These are phyloP conservation scores for Salvia sclarea DNA, from an alignment of 305 asterid species.

Conservation along the genomic window DNA sequence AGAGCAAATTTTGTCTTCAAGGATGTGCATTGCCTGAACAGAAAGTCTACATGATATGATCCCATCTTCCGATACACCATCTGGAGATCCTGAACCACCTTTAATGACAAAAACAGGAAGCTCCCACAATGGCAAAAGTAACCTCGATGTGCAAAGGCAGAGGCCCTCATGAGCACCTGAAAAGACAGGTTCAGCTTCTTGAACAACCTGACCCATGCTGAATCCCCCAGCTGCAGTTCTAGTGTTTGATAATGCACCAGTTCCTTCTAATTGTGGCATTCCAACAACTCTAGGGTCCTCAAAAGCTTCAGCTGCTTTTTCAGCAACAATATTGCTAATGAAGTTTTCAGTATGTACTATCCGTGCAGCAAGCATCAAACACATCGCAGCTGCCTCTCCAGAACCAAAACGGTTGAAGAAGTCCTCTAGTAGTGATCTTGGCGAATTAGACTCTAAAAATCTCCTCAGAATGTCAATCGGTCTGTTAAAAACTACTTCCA, in stretches of 20 bases:
- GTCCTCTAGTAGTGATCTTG: slow-evolving; percentile 84
- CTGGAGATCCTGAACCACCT: slow-evolving; percentile 60
- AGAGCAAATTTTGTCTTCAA: slow-evolving; percentile 93
- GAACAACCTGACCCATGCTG: slow-evolving; percentile 99
- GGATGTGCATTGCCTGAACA: slow-evolving; percentile 74
- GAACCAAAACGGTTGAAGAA: slow-evolving; percentile 93
- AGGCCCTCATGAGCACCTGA: slow-evolving; percentile 98
- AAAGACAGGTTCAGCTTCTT: slow-evolving; percentile 94
- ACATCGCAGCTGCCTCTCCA: slow-evolving; percentile 96
- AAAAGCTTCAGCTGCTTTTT: slow-evolving; percentile 98
- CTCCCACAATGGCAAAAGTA: slow-evolving; percentile 94
- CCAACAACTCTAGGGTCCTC: slow-evolving; percentile 99
- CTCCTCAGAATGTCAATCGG: slow-evolving; percentile 88
- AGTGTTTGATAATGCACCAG: slow-evolving; percentile 82
- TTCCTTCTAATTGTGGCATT: slow-evolving; percentile 94
- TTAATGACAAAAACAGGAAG: slow-evolving; percentile 83
- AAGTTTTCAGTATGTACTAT: slow-evolving; percentile 62
- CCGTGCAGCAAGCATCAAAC: slow-evolving; percentile 93
- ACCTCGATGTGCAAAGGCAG: slow-evolving; percentile 88
- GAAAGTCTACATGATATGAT: slow-evolving; percentile 79
- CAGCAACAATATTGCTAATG: slow-evolving; percentile 73
- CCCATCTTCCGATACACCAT: slow-evolving; percentile 57
- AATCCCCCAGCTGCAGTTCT: slow-evolving; percentile 91
- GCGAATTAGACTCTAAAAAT: slow-evolving; percentile 83
- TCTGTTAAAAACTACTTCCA: slow-evolving; percentile 92